Conservation (phyloP, 257 asterid species). For the Echites panduratus region DNA sequence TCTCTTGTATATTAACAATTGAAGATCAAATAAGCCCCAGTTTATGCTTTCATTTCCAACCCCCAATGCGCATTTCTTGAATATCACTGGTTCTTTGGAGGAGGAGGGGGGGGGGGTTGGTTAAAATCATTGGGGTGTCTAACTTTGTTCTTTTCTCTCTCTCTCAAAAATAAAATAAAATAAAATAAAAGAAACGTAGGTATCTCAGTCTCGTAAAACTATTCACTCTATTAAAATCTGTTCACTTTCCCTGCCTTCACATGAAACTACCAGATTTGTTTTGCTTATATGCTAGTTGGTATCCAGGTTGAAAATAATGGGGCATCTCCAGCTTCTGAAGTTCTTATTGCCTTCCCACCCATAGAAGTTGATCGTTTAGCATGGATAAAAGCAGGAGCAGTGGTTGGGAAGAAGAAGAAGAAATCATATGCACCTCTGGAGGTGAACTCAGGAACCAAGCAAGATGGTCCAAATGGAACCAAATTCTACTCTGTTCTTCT, state of each 20-base stretch:
- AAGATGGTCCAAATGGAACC: conserved; percentile 71
- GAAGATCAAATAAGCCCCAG: not conserved
- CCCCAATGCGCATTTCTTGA: not conserved
- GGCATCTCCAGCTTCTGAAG: conserved; percentile 56
- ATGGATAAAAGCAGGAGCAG: conserved; percentile 61
- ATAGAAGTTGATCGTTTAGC: conserved; percentile 69
- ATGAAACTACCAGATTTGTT: not conserved
- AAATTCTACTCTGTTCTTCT: conserved; percentile 55
- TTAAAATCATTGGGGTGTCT: too few species aligned
- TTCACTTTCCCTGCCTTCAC: conserved; percentile 1
- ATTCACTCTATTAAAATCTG: not conserved
- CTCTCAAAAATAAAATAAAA: too few species aligned
- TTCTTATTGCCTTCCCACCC: conserved; percentile 78
- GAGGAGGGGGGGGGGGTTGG: too few species aligned
- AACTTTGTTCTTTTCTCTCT: too few species aligned
- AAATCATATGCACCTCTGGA: conserved; percentile 64
- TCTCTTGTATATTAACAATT: not conserved
- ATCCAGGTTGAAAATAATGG: conserved; percentile 75
- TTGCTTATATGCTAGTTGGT: conserved; percentile 13
- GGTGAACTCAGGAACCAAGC: conserved; percentile 46
- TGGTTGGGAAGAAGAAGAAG: conserved; percentile 79
- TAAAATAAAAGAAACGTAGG: too few species aligned
- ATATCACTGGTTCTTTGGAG: not conserved
- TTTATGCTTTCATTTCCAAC: not conserved
- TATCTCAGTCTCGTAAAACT: not conserved